Base-by-base conservation (phyloP, 2,329 filamentous ascomycete species). In the Aspergillus fumigatiaffinis region DNA sequence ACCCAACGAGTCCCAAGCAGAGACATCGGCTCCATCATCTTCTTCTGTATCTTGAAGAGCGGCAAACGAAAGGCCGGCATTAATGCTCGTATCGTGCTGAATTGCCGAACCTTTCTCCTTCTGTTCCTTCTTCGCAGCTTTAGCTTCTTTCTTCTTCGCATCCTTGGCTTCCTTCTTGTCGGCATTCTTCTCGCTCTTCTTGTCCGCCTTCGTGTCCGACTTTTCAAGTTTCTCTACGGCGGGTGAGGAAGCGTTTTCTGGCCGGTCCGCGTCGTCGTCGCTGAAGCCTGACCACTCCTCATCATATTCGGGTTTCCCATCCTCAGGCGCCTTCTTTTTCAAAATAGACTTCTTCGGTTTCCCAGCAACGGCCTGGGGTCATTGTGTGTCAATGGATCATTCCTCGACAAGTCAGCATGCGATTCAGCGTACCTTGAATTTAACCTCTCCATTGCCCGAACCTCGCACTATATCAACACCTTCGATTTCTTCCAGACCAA, bases 401-500 rank as follows among this genome's bases (percentile, higher is more conserved):
- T 23, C 12, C n/a, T 38, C 47, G 52, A 57, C 28, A 20, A 52
- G 7, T 42, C 20, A 3, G 28, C 12, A 41, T 62, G 23, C 25
- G 51, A 52, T 56, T 41, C 14, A 61, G 20, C 63, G 28, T 69
- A 77, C 77, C 71, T 74, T 75, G 61, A 78, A 80, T 55, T 71
- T 69, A 44, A 80, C 54, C 41, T 74, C 66, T 38, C 77, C 80
- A 53, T 80, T 76, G 7, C 85, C 86, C 29, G 87, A 81, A 25
- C 80, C 76, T 60, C 82, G 84, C 46, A 96, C 79, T n/a, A 99
- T 82, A 29, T 96, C 90, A 1, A 99, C 90, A 52, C 90, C 91
- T 17, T 96, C 90, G 50, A 97, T 88, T 68, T 97, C 92, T 68
- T 99, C 92, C 1, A 99, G 77, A 0, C 90, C 92, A 66, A 88